These are phyloP conservation scores for Peribolospora baueri DNA, from an alignment of 768 basidiomycete genomes.

Conservation along the genomic window DNA sequence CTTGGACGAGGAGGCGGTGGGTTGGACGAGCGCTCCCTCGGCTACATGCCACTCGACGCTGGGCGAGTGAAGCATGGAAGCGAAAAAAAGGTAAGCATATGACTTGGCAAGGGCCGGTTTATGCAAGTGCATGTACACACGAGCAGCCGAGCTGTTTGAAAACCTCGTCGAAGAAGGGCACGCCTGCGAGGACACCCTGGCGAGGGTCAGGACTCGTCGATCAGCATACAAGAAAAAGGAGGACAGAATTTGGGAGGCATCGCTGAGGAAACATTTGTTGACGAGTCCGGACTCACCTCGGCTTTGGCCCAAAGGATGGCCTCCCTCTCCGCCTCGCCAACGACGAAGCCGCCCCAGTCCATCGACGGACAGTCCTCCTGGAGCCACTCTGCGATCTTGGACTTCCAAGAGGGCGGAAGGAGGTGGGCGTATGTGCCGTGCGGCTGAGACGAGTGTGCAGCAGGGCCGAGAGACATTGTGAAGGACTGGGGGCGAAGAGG, in stretches of 20 bases:
- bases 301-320: slow-evolving; percentile 84
- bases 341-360: slow-evolving; percentile 88
- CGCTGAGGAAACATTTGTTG: neutral
- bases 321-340: slow-evolving; percentile 64
- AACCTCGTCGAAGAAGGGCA: slow-evolving; percentile 83
- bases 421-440: slow-evolving; percentile 28
- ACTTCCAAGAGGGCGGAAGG: slow-evolving; percentile 82
- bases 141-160: slow-evolving; percentile 69
- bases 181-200: slow-evolving; percentile 58
- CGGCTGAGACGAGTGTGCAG: neutral
- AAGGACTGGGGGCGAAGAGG: neutral
- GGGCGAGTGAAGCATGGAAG: neutral
- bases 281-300: slow-evolving; percentile 27
- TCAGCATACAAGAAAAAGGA: neutral
- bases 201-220: neutral
- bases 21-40: slow-evolving; percentile 61
- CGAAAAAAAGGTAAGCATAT: neutral
- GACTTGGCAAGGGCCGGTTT: neutral
- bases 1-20: slow-evolving; percentile 36
- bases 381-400: slow-evolving; percentile 56
- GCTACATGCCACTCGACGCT: slow-evolving; percentile 84
- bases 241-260: neutral
- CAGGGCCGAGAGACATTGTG: neutral
- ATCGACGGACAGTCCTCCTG: slow-evolving; percentile 80
- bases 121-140: slow-evolving; percentile 28